Conservation (phyloP, 192 early-diverging fungal species). For the Dissophora globulifera region DNA sequence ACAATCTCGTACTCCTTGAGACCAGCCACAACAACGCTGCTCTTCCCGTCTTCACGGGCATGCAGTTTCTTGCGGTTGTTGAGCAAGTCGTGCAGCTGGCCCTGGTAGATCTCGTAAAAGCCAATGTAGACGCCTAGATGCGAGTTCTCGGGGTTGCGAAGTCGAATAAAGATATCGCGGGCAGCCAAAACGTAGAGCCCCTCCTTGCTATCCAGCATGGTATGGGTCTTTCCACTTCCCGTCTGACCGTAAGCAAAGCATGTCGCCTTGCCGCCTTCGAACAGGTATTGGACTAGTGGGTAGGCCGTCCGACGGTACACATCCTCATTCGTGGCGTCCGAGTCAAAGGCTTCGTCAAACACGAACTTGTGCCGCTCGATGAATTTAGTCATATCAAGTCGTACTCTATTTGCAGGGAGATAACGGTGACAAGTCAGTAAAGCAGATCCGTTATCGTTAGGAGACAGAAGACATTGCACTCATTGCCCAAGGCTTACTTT, state of each 20-base stretch:
- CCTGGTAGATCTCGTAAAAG: slow-evolving; percentile 98
- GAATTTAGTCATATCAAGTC: slow-evolving; percentile 95
- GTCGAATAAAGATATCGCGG: slow-evolving; percentile 86
- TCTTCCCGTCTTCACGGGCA: slow-evolving; percentile 96
- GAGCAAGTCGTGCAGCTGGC: slow-evolving; percentile 93
- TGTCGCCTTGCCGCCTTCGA: slow-evolving; percentile 95
- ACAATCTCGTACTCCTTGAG: slow-evolving; percentile 89
- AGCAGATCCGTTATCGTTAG: no score
- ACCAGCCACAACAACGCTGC: slow-evolving; percentile 93
- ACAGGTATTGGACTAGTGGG: slow-evolving; percentile 95
- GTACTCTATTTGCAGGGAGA: slow-evolving; percentile 71
- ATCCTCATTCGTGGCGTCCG: slow-evolving; percentile 79
- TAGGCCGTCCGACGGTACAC: slow-evolving; percentile 92
- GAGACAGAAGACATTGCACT: neutral
- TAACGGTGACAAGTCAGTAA: no score
- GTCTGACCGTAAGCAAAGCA: slow-evolving; percentile 99
- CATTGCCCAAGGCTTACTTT: slow-evolving; percentile 67
- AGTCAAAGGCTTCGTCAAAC: slow-evolving; percentile 98
- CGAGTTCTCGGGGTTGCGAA: slow-evolving; percentile 73
- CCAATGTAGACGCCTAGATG: slow-evolving; percentile 87
- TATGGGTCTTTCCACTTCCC: slow-evolving; percentile 95
- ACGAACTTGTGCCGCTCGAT: slow-evolving; percentile 93
- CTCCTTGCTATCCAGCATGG: slow-evolving; percentile 90
- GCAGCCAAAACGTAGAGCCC: slow-evolving; percentile 94
- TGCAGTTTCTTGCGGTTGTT: slow-evolving; percentile 90